Percentiles rank a stretch among this genome's conserved stretches.
Conservation (phyloP, 2,329 filamentous ascomycete species). For the Pleomassaria siparia region DNA sequence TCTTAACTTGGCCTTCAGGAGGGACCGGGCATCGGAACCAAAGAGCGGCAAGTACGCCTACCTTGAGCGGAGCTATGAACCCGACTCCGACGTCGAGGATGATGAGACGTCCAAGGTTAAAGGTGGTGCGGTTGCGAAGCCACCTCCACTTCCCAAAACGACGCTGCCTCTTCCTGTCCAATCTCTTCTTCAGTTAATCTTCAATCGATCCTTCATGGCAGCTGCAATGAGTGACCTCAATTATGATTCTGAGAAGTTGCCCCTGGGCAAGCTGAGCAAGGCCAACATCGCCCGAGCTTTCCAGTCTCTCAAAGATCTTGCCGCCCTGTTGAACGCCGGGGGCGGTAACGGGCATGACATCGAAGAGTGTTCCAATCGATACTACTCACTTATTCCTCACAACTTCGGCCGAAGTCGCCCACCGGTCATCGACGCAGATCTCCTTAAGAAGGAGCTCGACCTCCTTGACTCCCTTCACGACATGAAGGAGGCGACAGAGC, state of each 20-base stretch:
- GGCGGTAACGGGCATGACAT: slow-evolving; percentile 52
- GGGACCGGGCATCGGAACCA: slow-evolving; percentile 54
- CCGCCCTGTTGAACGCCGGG: slow-evolving; percentile 61
- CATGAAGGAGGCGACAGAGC: slow-evolving; percentile 78
- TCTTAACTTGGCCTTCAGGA: no score
- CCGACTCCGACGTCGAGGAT: slow-evolving; percentile 60
- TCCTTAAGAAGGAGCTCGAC: slow-evolving; percentile 75
- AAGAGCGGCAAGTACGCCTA: slow-evolving; percentile 73
- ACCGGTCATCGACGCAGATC: slow-evolving; percentile 62
- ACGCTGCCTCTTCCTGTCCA: slow-evolving; percentile 63
- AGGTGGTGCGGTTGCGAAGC: slow-evolving; percentile 29
- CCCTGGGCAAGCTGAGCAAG: slow-evolving; percentile 82
- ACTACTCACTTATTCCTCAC: slow-evolving; percentile 82
- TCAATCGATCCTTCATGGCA: slow-evolving; percentile 73
- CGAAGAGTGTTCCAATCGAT: slow-evolving; percentile 71
- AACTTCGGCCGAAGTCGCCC: slow-evolving; percentile 73
- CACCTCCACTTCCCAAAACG: slow-evolving; percentile 42
- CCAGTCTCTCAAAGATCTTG: slow-evolving; percentile 73
- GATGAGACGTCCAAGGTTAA: slow-evolving; percentile 30
- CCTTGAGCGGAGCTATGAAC: slow-evolving; percentile 75
- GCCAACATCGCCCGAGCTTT: slow-evolving; percentile 74
- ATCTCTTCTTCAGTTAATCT: slow-evolving; percentile 76
- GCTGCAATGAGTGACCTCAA: slow-evolving; percentile 67
- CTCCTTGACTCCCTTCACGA: slow-evolving; percentile 79
- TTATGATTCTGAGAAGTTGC: slow-evolving; percentile 75